phyloP scores from a whole-genome alignment of 768 basidiomycete species.

The Pisolithus orientalis region DNA sequence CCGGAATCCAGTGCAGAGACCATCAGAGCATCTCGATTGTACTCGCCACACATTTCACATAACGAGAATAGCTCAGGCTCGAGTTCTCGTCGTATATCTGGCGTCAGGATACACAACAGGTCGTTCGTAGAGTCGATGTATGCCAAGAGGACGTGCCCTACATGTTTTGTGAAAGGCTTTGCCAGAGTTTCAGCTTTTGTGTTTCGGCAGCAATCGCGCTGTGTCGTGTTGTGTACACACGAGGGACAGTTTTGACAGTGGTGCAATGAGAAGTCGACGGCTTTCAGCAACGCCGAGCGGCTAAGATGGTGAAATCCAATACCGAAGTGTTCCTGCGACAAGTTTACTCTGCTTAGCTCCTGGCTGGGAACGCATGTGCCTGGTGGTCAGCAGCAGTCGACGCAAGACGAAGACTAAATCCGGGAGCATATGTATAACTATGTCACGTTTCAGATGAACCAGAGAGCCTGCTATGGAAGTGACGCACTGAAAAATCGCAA shows the following conservation, averaged over 20 bases:
- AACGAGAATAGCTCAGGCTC: slow-evolving; percentile 75
- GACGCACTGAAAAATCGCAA: slow-evolving; percentile 52
- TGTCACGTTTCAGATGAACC: slow-evolving; percentile 74
- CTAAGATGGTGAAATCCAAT: slow-evolving; percentile 51
- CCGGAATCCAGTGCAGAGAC: slow-evolving; percentile 61
- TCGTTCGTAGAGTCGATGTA: slow-evolving; percentile 78
- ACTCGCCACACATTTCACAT: slow-evolving; percentile 77
- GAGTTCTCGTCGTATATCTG: slow-evolving; percentile 60
- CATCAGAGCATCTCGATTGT: slow-evolving; percentile 80
- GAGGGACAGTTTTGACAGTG: slow-evolving; percentile 59
- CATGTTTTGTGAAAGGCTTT: slow-evolving; percentile 83
- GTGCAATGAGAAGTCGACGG: slow-evolving; percentile 61
- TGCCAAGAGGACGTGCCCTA: slow-evolving; percentile 67
- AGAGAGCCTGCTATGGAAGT: slow-evolving; percentile 52
- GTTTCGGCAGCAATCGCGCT: slow-evolving; percentile 23
- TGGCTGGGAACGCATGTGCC: slow-evolving; percentile 59
- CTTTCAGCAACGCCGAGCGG: slow-evolving; percentile 58
- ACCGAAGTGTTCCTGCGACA: slow-evolving; percentile 59
- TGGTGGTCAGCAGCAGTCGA: slow-evolving; percentile 50
- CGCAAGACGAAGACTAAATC: slow-evolving; percentile 62
- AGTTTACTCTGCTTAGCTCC: slow-evolving; percentile 63
- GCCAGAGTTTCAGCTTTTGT: slow-evolving; percentile 71
- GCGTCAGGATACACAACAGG: slow-evolving; percentile 55
- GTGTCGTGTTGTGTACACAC: slow-evolving; percentile 30
- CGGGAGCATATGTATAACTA: slow-evolving; percentile 63